These are phyloP conservation scores for Penicillium lividum DNA, from an alignment of 495 filamentous ascomycete genomes.

Conservation along the genomic window DNA sequence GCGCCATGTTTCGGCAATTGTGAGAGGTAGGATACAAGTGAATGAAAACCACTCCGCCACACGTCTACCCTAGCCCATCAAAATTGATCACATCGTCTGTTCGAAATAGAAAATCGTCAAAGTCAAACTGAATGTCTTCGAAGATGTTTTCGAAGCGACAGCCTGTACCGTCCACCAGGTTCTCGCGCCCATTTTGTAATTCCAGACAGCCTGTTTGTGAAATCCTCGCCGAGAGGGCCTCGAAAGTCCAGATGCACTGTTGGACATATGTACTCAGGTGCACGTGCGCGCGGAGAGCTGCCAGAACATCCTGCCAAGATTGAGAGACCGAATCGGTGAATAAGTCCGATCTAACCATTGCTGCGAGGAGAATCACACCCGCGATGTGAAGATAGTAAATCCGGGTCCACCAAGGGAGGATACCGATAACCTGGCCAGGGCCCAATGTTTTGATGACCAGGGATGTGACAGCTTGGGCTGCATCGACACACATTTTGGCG, in stretches of 20 bases:
- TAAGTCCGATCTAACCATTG: conserved; percentile 23
- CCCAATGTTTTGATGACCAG: conserved; percentile 21
- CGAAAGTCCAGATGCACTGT: conserved; percentile 21
- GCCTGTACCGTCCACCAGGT: background rate
- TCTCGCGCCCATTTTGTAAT: too few relatives aligned
- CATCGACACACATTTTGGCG: conserved; percentile 25
- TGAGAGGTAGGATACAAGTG: too few relatives aligned
- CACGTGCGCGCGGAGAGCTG: conserved; percentile 19
- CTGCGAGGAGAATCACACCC: conserved; percentile 22
- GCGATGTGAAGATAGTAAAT: conserved; percentile 32
- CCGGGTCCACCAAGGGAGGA: conserved; percentile 28
- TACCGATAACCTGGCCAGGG: conserved; percentile 16
- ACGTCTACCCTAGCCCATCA: too few relatives aligned
- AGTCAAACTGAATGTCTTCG: conserved; percentile 14
- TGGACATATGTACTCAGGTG: conserved; percentile 20
- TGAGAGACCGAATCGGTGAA: conserved; percentile 22
- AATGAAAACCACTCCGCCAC: too few relatives aligned
- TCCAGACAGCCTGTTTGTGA: conserved; percentile 2
- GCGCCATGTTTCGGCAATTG: too few relatives aligned
- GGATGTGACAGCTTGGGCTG: conserved; percentile 18
- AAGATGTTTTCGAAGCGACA: conserved; percentile 11
- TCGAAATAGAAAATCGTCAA: conserved; percentile 12
- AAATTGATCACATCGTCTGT: too few relatives aligned
- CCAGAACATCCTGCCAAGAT: conserved; percentile 18
- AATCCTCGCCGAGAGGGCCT: conserved; percentile 18